Evolutionary conservation across 495 filamentous ascomycete species (phyloP).

Genomic region (Neurospora sp.): DNA sequence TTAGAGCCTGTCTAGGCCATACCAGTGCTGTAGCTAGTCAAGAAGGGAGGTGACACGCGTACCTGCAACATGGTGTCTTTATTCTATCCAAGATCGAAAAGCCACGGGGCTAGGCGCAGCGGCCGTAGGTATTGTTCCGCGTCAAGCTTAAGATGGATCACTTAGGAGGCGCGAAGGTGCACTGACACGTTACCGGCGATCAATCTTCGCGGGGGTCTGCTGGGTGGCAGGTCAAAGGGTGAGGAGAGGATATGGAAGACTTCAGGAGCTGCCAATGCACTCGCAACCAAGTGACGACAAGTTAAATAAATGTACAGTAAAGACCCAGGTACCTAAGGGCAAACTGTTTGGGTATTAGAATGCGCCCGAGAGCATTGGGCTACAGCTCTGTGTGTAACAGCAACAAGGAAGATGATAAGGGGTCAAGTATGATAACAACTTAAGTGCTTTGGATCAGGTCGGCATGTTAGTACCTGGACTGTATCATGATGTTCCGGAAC

Average conservation of each 20-base stretch:
- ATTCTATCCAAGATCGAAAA: neutral
- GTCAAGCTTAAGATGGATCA: neutral
- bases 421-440: neutral
- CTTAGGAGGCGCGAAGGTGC: neutral
- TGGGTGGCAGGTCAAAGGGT: neutral
- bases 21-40: neutral
- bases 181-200: neutral
- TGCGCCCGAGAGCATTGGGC: neutral
- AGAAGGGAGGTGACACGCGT: constrained; percentile 8
- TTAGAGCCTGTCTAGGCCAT: neutral
- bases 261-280: neutral
- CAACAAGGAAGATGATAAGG: neutral
- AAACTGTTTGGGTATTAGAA: neutral
- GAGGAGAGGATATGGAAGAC: neutral
- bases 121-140: neutral
- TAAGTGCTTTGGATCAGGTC: neutral
- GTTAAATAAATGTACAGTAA: neutral
- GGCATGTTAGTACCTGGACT: neutral
- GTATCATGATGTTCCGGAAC: neutral
- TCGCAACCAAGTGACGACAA: neutral
- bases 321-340: neutral
- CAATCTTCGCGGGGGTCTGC: neutral
- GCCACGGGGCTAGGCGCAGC: neutral
- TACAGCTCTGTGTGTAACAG: neutral
- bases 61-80: constrained; percentile 40